Percentiles rank a stretch among this genome's conserved stretches.
Conservation (phyloP, 2,329 filamentous ascomycete species). For the Epichloe scottii region DNA sequence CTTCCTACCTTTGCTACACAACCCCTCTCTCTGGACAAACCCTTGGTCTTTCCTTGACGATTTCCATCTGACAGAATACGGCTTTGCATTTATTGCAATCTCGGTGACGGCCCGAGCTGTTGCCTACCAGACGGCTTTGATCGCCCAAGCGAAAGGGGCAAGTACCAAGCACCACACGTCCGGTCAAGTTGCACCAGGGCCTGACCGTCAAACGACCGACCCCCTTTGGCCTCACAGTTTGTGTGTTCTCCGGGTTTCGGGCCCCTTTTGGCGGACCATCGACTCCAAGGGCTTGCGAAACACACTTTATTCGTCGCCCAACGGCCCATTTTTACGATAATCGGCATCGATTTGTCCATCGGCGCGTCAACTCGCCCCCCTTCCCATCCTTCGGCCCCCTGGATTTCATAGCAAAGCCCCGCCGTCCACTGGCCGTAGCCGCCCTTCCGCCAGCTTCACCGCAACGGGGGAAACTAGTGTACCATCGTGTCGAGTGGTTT, state of each 20-base stretch:
- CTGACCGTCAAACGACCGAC: not conserved
- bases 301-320: not conserved
- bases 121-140: not conserved
- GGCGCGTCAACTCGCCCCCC: not conserved
- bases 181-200: not conserved
- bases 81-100: not conserved
- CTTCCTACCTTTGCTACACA: not conserved
- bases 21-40: not conserved
- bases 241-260: not conserved
- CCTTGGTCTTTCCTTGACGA: not conserved
- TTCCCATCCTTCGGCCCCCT: not conserved
- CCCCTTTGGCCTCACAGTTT: not conserved
- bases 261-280: not conserved
- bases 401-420: constrained; percentile 1
- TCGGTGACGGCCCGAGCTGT: too few relatives aligned
- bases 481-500: not conserved
- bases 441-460: constrained; percentile 2
- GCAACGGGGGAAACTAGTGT: not conserved
- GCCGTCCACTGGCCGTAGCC: constrained; percentile 2
- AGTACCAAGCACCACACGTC: not conserved
- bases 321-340: not conserved
- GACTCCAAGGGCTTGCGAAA: constrained; percentile 1
- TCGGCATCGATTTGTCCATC: constrained; percentile 3
- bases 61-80: not conserved
- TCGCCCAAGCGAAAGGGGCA: not conserved